Percentiles rank a stretch among this genome's conserved stretches.
phyloP scores from a whole-genome alignment of 2,329 filamentous ascomycete species.

The Arachnomyces sp. region DNA sequence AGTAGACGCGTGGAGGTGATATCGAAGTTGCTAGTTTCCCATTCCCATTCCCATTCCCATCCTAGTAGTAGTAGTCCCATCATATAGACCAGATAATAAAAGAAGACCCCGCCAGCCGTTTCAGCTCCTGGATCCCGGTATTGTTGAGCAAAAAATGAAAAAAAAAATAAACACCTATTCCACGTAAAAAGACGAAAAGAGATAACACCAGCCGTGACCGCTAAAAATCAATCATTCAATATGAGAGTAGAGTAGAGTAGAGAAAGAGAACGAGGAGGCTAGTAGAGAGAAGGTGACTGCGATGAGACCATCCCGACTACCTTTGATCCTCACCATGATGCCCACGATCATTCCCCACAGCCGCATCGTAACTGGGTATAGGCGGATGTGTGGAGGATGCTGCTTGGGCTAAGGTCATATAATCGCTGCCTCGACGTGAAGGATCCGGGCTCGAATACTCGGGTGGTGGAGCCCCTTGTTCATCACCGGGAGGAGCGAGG shows the following conservation, averaged over 20 bases:
- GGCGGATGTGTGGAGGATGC: slow-evolving; percentile 51
- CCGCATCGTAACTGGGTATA: slow-evolving; percentile 77
- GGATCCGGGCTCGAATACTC: slow-evolving; percentile 58
- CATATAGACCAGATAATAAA: too few relatives aligned
- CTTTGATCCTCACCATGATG: slow-evolving; percentile 3
- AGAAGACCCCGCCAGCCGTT: background rate
- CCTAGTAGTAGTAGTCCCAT: too few relatives aligned
- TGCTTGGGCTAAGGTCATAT: too few relatives aligned
- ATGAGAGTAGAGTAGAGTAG: background rate
- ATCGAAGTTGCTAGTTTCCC: too few relatives aligned
- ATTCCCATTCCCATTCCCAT: too few relatives aligned
- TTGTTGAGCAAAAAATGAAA: slow-evolving; percentile 1
- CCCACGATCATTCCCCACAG: slow-evolving; percentile 42
- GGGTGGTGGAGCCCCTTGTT: slow-evolving; percentile 56
- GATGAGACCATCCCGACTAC: too few relatives aligned
- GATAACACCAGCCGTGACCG: background rate
- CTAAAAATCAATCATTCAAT: background rate
- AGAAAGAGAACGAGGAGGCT: too few relatives aligned
- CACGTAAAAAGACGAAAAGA: too few relatives aligned
- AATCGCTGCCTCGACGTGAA: slow-evolving; percentile 46
- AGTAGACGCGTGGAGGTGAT: too few relatives aligned
- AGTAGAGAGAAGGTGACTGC: too few relatives aligned
- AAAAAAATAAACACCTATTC: slow-evolving; percentile 3
- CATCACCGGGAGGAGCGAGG: background rate
- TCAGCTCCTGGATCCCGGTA: slow-evolving; percentile 2